Evolutionary conservation across 306 rosid genomes (phyloP).

Genomic region (Quercus cerris): DNA sequence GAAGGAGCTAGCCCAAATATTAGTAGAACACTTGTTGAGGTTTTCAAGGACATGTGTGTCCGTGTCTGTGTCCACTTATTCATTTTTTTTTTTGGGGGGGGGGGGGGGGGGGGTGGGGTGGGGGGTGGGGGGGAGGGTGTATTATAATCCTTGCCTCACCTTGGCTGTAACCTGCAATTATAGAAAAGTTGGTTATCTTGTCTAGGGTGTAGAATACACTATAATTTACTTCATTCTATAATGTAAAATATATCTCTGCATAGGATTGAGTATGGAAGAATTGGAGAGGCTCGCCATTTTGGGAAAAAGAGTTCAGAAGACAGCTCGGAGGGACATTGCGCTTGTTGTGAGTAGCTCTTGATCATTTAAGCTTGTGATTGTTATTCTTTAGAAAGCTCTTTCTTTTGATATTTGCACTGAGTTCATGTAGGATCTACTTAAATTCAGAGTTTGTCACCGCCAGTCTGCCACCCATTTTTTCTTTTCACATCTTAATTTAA

Average conservation of each 20-base stretch:
- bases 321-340: slow-evolving; percentile 91
- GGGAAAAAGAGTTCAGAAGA: slow-evolving; percentile 76
- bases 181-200: background rate
- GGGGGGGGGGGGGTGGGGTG: background rate
- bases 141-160: too few species aligned
- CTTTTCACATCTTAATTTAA: background rate
- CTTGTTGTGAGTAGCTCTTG: slow-evolving; percentile 65
- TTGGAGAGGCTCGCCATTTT: slow-evolving; percentile 70
- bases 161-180: background rate
- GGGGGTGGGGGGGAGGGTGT: background rate
- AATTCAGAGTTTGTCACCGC: background rate
- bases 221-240: slow-evolving; percentile 2
- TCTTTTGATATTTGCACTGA: background rate
- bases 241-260: slow-evolving; percentile 1
- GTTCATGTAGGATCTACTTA: background rate
- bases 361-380: background rate
- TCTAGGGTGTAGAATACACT: slow-evolving; percentile 2
- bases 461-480: background rate
- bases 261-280: slow-evolving; percentile 76
- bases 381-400: background rate
- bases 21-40: background rate
- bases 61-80: too few species aligned
- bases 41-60: background rate
- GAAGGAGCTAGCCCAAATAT: background rate
- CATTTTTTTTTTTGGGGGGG: background rate